Evolutionary conservation across 768 basidiomycete genomes (phyloP), one percentile per base, ranked within the genome.

Genomic region (Asterophora parasitica): DNA sequence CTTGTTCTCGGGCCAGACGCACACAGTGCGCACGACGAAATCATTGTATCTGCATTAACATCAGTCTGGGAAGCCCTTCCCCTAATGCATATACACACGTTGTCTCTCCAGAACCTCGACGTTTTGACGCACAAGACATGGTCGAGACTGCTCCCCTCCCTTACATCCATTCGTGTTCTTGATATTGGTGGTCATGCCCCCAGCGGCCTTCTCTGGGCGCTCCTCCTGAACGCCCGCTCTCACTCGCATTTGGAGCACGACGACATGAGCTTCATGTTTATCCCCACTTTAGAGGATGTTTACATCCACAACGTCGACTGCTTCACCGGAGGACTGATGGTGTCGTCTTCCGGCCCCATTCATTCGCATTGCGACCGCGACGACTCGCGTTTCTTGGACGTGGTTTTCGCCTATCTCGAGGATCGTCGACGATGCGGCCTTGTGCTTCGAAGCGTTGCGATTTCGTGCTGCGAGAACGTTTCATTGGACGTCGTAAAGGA

Each of bases 321-420:
- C 39, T 68, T 66, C 30, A 61, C 65, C 37, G 72, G 70, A 16
- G 70, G 72, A 16, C 65, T 64, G 50, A 73, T 73, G 72, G 60
- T 70, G 19, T 64, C 65, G 7, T 54, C 58, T 16, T 58, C 48
- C 4, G 58, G 55, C 1, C 57, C 60, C 17, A 50, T 65, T 28
- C 67, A 73, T 50, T 70, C 67, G 1, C 58, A 67, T 42, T 54
- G 40, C 41, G 66, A 72, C 45, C 57, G 69, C 36, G 72, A 72
- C 51, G 70, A 73, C 50, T 71, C 70, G 7, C 59, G 66, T 13
- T 73, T 72, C 51, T 58, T 73, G 35, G 70, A 73, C 33, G 70
- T 73, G 3, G 57, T 70, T 12, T 53, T 61, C 15, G 56, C 64
- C 8, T 63, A 60, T 36, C 53, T 73, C 13, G 57, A 55, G 40